Evolutionary conservation across 2,329 filamentous ascomycete genomes (phyloP).

Genomic region (Ophiosphaerella korrae): DNA sequence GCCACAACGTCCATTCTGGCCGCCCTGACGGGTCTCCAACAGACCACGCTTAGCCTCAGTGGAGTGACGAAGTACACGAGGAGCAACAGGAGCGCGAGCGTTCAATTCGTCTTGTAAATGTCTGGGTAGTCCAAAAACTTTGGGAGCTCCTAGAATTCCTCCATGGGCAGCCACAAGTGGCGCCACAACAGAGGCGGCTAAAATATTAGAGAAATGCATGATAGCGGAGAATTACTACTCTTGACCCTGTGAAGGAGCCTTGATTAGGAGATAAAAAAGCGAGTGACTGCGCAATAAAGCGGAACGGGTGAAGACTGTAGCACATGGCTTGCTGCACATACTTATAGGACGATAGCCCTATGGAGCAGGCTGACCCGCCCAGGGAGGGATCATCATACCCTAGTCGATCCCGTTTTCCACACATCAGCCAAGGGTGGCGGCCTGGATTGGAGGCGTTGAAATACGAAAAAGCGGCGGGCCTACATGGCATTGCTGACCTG

Average conservation of each 20-base stretch:
- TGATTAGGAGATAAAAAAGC: not conserved
- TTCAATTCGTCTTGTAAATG: slow-evolving; percentile 22
- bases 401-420: slow-evolving; percentile 4
- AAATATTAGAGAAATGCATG: slow-evolving; percentile 41
- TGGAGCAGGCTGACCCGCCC: not conserved
- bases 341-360: slow-evolving; percentile 13
- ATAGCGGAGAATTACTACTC: not conserved
- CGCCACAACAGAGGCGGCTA: slow-evolving; percentile 33
- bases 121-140: slow-evolving; percentile 42
- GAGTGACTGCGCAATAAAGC: slow-evolving; percentile 7
- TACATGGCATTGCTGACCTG: not conserved
- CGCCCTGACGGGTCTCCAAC: slow-evolving; percentile 41
- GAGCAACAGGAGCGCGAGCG: slow-evolving; percentile 26
- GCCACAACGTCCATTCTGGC: slow-evolving; percentile 43
- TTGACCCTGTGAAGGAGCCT: not conserved
- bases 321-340: slow-evolving; percentile 3
- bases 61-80: slow-evolving; percentile 30
- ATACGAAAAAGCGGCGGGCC: slow-evolving; percentile 5
- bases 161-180: slow-evolving; percentile 43
- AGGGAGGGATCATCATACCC: slow-evolving; percentile 2
- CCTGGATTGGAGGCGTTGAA: slow-evolving; percentile 2
- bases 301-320: slow-evolving; percentile 3
- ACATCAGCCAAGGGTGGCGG: slow-evolving; percentile 9
- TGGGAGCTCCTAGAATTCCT: slow-evolving; percentile 35
- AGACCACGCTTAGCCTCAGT: slow-evolving; percentile 16